phyloP scores from a whole-genome alignment of 1,284 basidiomycete genomes.

The Papiliotrema nemorosa region DNA sequence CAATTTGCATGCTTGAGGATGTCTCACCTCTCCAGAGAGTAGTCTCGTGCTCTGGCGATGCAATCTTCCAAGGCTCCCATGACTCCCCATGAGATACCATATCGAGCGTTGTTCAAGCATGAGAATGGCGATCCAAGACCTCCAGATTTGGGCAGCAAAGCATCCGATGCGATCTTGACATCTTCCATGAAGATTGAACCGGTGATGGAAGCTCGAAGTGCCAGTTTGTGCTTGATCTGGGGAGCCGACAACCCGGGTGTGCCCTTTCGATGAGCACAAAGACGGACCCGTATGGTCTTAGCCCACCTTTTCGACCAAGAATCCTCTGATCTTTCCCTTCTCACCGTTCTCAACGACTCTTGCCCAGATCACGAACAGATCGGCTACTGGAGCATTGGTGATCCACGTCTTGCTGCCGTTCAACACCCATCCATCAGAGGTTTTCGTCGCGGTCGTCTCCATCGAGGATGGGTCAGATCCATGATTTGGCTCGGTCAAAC shows the following conservation, averaged over 20 bases:
- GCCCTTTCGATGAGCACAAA: conserved; percentile 57
- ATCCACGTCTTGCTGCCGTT: conserved; percentile 98
- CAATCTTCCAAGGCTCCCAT: conserved; percentile 95
- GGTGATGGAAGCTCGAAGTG: conserved; percentile 82
- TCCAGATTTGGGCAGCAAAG: conserved; percentile 68
- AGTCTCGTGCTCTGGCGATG: conserved; percentile 69
- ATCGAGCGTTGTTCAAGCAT: conserved; percentile 86
- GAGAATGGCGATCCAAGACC: conserved; percentile 83
- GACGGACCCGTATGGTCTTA: neutral
- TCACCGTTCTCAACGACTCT: conserved; percentile 35
- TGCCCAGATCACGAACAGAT: conserved; percentile 87
- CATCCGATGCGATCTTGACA: conserved; percentile 66
- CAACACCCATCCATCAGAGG: conserved; percentile 73
- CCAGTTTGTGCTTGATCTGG: conserved; percentile 88
- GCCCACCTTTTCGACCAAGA: conserved; percentile 79
- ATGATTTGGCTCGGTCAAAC: conserved; percentile 93
- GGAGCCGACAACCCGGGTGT: conserved; percentile 79
- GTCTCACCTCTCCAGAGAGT: conserved; percentile 74
- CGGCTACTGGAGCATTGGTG: conserved; percentile 83
- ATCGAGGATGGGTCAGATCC: conserved; percentile 91
- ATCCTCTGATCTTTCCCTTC: conserved; percentile 80
- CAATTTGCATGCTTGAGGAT: neutral
- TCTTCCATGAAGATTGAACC: conserved; percentile 92
- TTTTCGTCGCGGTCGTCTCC: conserved; percentile 88
- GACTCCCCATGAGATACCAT: conserved; percentile 88